Conservation (phyloP, 2,329 filamentous ascomycete genomes). For the Fusarium stilboides region DNA sequence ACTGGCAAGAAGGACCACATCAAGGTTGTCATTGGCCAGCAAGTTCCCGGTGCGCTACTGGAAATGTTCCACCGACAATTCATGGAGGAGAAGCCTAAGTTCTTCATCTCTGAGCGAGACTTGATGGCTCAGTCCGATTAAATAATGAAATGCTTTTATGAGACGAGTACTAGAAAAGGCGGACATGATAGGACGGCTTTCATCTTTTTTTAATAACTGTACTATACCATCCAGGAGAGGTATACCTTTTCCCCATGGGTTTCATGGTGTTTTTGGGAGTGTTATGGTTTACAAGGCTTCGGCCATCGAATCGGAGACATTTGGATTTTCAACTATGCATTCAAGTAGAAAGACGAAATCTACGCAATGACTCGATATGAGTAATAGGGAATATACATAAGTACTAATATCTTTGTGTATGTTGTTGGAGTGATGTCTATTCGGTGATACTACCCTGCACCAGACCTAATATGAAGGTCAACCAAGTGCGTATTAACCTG, state of each 20-base stretch:
- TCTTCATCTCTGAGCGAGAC: slow-evolving; percentile 56
- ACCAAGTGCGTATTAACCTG: too few species aligned
- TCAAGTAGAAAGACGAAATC: slow-evolving; percentile 34
- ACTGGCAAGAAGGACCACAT: slow-evolving; percentile 59
- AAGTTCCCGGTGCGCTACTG: slow-evolving; percentile 56
- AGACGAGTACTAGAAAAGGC: slow-evolving; percentile 38
- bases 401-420: neutral
- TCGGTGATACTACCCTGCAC: neutral
- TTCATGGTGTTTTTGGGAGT: slow-evolving; percentile 49
- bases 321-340: slow-evolving; percentile 42
- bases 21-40: slow-evolving; percentile 57
- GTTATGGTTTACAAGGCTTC: slow-evolving; percentile 42
- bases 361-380: slow-evolving; percentile 44
- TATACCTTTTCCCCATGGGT: slow-evolving; percentile 37
- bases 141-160: slow-evolving; percentile 46
- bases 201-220: slow-evolving; percentile 49
- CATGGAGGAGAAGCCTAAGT: slow-evolving; percentile 53
- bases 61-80: slow-evolving; percentile 57
- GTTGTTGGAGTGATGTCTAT: neutral
- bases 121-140: slow-evolving; percentile 49
- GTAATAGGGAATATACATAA: slow-evolving; percentile 38
- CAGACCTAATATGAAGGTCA: too few species aligned
- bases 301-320: slow-evolving; percentile 37
- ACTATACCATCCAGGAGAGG: slow-evolving; percentile 47
- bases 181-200: slow-evolving; percentile 42